Base-by-base conservation (phyloP, 2,329 filamentous ascomycete genomes). In the Metarhizium brunneum region DNA sequence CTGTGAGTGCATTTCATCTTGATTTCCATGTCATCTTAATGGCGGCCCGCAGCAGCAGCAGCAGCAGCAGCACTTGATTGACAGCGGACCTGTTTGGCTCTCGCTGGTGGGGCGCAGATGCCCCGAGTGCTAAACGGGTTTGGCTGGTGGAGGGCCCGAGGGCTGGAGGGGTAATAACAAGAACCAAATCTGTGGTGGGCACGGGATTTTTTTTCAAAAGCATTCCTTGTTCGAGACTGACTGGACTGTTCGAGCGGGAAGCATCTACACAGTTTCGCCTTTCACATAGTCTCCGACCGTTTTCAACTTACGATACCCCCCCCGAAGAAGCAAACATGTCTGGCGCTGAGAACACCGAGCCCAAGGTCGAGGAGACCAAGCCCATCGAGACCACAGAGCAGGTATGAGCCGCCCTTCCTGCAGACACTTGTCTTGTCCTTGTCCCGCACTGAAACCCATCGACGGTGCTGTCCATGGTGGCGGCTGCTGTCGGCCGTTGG, bases 311-410 rank as follows among this genome's bases (percentile, higher is more conserved):
- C 45, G 25, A 48, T 30, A 11, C 25, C 45, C 10, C 20, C 20
- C n/a, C n/a, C n/a, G n/a, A 25, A 48, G 25, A n/a, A 48, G 30
- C 14, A 62, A 76, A 67, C 49, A 80, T 80, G 77, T 78, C 73
- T 70, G 68, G 74, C 58, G 66, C 72, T 61, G 76, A 79, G 63
- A 73, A 72, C 62, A 75, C 75, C 63, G 79, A 82, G 64, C 74
- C 78, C 65, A 81, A 81, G 78, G 75, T 76, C 69, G 75, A 75
- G 65, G 75, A 74, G 73, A 73, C 73, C 52, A 55, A 58, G 57
- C 45, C 56, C 36, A 57, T 62, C 55, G 66, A 64, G 61, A 61
- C 62, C 59, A 57, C 60, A 57, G 61, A 65, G 25, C 25, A 25
- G 64, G 65, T 67, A 66, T 57, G 59, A 52, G 57, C 13, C 29